Conservation (phyloP, 1,139 yeast genomes). For the Pichia sp. region DNA sequence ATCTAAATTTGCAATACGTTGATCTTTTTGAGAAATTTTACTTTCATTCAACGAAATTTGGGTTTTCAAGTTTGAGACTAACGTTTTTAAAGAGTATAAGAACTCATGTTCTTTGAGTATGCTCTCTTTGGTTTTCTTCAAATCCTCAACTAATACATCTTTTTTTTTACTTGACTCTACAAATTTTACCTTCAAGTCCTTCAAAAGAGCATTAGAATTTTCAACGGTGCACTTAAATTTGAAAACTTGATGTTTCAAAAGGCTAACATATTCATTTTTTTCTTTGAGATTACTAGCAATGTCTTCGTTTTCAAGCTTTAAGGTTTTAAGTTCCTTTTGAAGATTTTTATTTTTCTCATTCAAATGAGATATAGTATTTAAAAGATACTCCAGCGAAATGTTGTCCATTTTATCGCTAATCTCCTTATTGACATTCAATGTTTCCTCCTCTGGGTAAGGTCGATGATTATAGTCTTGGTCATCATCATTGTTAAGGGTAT, state of each 20-base stretch:
- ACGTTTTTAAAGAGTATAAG: constrained; percentile 11
- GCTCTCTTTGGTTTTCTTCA: constrained; percentile 10
- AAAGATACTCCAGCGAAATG: constrained; percentile 20
- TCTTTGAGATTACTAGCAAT: constrained; percentile 12
- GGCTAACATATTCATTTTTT: constrained; percentile 10
- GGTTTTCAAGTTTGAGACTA: constrained; percentile 8
- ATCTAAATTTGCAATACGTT: constrained; percentile 18
- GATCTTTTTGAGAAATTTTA: constrained; percentile 14
- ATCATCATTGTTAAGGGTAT: neutral
- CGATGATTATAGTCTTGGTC: neutral
- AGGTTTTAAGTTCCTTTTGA: constrained; percentile 10
- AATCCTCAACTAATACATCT: constrained; percentile 4
- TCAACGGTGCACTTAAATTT: constrained; percentile 5
- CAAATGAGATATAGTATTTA: constrained; percentile 22
- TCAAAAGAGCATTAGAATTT: neutral
- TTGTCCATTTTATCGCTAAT: constrained; percentile 7
- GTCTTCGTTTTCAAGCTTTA: constrained; percentile 12
- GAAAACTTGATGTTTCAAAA: constrained; percentile 15
- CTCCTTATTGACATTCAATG: neutral
- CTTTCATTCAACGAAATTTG: constrained; percentile 11
- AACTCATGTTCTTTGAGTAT: constrained; percentile 11
- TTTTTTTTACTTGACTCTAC: constrained; percentile 8
- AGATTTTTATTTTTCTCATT: constrained; percentile 17
- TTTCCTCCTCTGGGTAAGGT: neutral
- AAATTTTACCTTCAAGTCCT: constrained; percentile 8